Evolutionary conservation across 768 basidiomycete genomes (phyloP).

Genomic region (Hirschioporus abietinus): DNA sequence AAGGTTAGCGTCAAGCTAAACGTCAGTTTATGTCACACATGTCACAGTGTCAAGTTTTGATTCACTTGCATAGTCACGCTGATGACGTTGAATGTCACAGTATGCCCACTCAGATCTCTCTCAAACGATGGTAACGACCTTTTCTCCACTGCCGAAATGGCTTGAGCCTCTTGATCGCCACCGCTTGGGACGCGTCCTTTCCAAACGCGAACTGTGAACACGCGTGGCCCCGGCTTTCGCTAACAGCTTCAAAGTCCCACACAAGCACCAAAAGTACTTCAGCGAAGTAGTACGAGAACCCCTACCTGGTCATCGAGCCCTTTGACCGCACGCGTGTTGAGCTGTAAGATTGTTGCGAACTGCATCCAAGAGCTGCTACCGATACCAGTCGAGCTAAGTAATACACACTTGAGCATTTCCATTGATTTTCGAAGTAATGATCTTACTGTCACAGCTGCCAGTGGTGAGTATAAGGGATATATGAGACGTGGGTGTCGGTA

Average conservation of each 20-base stretch:
- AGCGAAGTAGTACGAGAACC: constrained; percentile 54
- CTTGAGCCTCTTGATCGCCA: constrained; percentile 8
- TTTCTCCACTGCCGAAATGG: not conserved
- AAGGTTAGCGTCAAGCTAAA: not conserved
- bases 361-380: constrained; percentile 64
- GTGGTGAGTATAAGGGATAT: not conserved
- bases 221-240: constrained; percentile 17
- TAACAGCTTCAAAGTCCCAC: constrained; percentile 8
- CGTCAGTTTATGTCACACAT: not conserved
- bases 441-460: constrained; percentile 35
- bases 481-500: not conserved
- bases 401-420: constrained; percentile 83
- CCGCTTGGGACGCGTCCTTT: constrained; percentile 27
- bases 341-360: constrained; percentile 73
- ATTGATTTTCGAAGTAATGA: constrained; percentile 91
- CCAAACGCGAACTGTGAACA: constrained; percentile 31
- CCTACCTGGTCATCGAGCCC: constrained; percentile 68
- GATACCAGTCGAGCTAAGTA: not conserved
- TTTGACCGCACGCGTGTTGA: constrained; percentile 79
- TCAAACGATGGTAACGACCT: not conserved
- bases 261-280: constrained; percentile 40
- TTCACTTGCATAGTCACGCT: too few relatives aligned
- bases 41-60: too few relatives aligned
- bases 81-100: too few relatives aligned
- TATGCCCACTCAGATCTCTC: too few relatives aligned